Percentiles rank a stretch among this genome's conserved stretches.
These are phyloP conservation scores for Rutstroemia sp. DNA, from an alignment of 2,329 filamentous ascomycete species.

Conservation along the genomic window DNA sequence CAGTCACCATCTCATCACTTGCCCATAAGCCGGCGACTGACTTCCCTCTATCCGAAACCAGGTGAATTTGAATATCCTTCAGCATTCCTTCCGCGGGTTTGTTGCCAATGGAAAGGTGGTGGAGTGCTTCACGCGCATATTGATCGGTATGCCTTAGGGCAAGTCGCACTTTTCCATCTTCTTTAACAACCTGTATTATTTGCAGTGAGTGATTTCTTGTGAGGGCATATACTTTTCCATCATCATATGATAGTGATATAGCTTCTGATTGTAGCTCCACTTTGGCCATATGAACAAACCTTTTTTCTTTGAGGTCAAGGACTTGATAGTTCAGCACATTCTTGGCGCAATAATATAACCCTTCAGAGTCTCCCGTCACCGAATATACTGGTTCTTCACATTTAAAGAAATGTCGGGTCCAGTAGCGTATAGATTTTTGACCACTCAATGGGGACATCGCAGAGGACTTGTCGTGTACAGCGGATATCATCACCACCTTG, in stretches of 20 bases:
- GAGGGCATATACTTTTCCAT: slow-evolving; percentile 41
- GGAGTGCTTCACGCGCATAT: slow-evolving; percentile 26
- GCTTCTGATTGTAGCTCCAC: slow-evolving; percentile 47
- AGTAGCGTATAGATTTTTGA: slow-evolving; percentile 39
- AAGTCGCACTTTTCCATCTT: slow-evolving; percentile 20
- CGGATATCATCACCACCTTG: slow-evolving; percentile 48
- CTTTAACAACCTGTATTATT: slow-evolving; percentile 38
- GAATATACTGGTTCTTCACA: slow-evolving; percentile 46
- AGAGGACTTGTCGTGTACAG: slow-evolving; percentile 23
- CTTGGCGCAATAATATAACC: slow-evolving; percentile 51
- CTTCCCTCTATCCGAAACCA: slow-evolving; percentile 28
- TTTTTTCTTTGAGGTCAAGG: slow-evolving; percentile 44
- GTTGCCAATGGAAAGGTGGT: slow-evolving; percentile 14
- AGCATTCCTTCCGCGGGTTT: background rate
- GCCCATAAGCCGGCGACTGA: slow-evolving; percentile 28
- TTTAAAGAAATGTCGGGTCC: slow-evolving; percentile 29
- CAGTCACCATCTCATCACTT: slow-evolving; percentile 21
- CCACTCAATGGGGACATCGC: background rate
- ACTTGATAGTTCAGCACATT: slow-evolving; percentile 47
- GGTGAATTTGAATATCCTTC: slow-evolving; percentile 14
- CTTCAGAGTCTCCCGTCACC: slow-evolving; percentile 45
- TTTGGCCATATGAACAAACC: slow-evolving; percentile 39
- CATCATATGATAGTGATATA: slow-evolving; percentile 40
- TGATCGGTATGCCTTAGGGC: slow-evolving; percentile 26
- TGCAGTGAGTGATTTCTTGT: slow-evolving; percentile 49